Evolutionary conservation across 192 early-diverging fungal species (phyloP), one percentile per base, ranked within the genome.

Genomic region (Coemansia sp.): DNA sequence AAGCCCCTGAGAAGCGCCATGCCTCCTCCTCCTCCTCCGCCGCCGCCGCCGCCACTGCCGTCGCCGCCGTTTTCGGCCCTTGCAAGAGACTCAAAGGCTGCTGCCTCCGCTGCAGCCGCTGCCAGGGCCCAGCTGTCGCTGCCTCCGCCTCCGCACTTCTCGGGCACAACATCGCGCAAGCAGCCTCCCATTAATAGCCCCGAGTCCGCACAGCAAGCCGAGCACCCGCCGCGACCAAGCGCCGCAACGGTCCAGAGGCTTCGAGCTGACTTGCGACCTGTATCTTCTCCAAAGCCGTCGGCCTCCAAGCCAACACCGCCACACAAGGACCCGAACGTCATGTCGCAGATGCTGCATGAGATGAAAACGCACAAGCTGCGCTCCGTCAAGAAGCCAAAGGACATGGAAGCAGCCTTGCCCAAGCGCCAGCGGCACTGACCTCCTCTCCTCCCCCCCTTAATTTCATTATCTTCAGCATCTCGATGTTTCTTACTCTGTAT

Each of bases 331-430:
- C 73, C 78, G n/a, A 64, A 67, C 11, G 73, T 81, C 1, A 81
- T 81, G 78, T 38, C 73, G 15, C 60, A 72, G 70, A 63, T 81
- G 11, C 60, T 81, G 55, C 62, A 68, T 22, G 78, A 81, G 45
- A 81, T 81, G 78, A 74, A 70, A 46, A 65, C 71, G 15, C 78
- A 81, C 56, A 68, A 63, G 40, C 70, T 81, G 36, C 73, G 78
- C 1, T 4, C 68, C 17, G 68, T 74, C 3, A 61, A 59, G n/a
- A 79, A 79, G 59, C 76, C 76, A 13, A 70, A 74, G 45, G 76
- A 79, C 53, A 79, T 79, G 76, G 49, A 23, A 20, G 49, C 49
- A 5, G 49, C 22, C 8, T 9, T 52, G 49, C 49, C 49, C 49
- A 52, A 52, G 23, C 49, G 49, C 22, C 49, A 52, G 23, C 49